Percentiles rank a stretch among this genome's conserved stretches.
Conservation (phyloP, 176 grass and related monocot species). For the Zoysia pacifica region DNA sequence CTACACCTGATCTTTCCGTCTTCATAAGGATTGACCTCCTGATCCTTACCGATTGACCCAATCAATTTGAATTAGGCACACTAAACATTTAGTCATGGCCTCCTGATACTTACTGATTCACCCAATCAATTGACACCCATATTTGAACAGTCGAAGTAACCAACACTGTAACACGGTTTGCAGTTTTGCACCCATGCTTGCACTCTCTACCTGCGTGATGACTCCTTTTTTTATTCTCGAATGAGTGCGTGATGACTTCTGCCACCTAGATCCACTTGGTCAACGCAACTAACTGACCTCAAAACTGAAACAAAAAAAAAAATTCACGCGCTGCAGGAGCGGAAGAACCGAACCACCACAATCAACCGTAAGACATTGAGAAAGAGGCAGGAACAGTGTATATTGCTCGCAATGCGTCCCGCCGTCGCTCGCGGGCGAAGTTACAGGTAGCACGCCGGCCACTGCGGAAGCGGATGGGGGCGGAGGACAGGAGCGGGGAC, state of each 20-base stretch:
- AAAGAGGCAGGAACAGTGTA: not conserved
- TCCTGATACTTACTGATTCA: not conserved
- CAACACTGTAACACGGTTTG: too few relatives aligned
- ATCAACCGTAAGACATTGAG: not conserved
- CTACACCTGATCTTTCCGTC: too few relatives aligned
- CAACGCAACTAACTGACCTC: not conserved
- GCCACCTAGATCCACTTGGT: not conserved
- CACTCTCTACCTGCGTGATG: too few relatives aligned
- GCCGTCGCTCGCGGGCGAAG: not conserved
- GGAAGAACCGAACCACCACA: not conserved
- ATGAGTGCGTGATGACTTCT: not conserved
- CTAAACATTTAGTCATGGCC: not conserved
- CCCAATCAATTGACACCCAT: too few relatives aligned
- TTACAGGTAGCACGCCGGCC: not conserved
- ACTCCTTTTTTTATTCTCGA: not conserved
- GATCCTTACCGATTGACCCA: too few relatives aligned
- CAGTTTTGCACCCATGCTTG: too few relatives aligned
- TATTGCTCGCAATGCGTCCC: constrained; percentile 31
- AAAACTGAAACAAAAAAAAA: not conserved
- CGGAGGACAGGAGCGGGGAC: constrained; percentile 14
- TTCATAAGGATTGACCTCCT: not conserved
- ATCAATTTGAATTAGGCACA: constrained; percentile 1
- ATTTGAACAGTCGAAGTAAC: too few relatives aligned
- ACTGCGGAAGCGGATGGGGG: not conserved
- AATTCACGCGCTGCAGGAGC: too few relatives aligned